Percentiles rank a stretch among this genome's conserved stretches.
Evolutionary conservation across 306 rosid genomes (phyloP).

Genomic region (Prinsepia uniflora): DNA sequence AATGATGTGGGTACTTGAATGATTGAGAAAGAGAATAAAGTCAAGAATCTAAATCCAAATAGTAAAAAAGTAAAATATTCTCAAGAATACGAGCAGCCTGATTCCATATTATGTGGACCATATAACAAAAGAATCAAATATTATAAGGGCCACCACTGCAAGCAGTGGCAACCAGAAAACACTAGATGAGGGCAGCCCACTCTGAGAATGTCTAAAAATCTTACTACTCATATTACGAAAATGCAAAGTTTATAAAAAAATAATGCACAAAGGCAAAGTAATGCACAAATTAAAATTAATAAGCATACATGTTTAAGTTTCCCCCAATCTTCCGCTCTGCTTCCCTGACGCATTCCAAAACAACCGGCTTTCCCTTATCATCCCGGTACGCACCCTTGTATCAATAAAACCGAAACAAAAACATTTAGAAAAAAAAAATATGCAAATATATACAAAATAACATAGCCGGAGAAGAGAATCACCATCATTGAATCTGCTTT

Average conservation of each 20-base stretch:
- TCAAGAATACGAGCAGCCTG: conserved; percentile 2
- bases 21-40: conserved; percentile 5
- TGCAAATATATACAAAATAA: background rate
- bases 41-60: conserved; percentile 5
- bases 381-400: conserved; percentile 90
- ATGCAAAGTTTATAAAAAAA: too few species aligned
- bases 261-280: background rate
- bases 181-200: background rate
- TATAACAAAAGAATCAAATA: conserved; percentile 16
- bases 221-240: background rate
- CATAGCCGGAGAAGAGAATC: conserved; percentile 8
- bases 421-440: background rate
- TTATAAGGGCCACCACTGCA: conserved; percentile 18
- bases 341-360: conserved; percentile 82
- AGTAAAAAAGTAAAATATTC: background rate
- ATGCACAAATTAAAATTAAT: background rate
- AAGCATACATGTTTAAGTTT: conserved; percentile 62
- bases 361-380: conserved; percentile 90
- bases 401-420: background rate
- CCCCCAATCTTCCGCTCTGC: conserved; percentile 92
- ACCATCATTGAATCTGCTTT: background rate
- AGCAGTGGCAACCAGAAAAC: conserved; percentile 15
- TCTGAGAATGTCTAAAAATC: background rate
- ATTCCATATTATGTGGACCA: conserved; percentile 18
- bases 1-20: background rate